Evolutionary conservation across 257 asterid genomes (phyloP), one percentile per base, ranked within the genome.

Genomic region (Rubia yunnanensis): DNA sequence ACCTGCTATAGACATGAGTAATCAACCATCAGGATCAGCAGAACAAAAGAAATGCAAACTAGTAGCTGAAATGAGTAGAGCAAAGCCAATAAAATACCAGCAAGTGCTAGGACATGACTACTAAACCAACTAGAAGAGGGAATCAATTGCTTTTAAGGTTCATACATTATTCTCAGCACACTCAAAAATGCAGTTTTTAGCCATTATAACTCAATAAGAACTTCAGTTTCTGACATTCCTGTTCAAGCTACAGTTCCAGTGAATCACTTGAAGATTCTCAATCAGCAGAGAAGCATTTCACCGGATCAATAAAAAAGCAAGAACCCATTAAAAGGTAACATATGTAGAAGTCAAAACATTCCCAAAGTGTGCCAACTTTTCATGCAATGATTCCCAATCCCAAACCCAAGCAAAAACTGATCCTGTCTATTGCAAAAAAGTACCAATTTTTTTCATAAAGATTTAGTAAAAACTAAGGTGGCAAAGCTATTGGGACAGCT

Each of bases 401-500:
- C 46, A 23, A 34, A 32, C 18, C 18, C 24, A 27, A 41, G 49
- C 27, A 8, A 61, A 41, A 49, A 13, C 34, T 30, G 27, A 18
- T 31, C 68, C 9, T 60, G 57, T 50, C 41, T 36, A 57, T 20
- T 2, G 0, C 32, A 28, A n/a, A 35, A 65, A 55, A 20, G 5
- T 18, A 50, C 57, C 57, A 26, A 63, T 26, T 22, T 48, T 30
- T 50, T 14, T 17, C 20, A 3, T 20, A 54, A 72, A 10, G 36
- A 50, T 72, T 20, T 48, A 44, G 52, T 6, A 59, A 53, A 35
- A 23, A 61, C 54, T 64, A 63, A 59, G 69, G 49, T 49, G 77
- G 70, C 79, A 70, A 70, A 63, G 68, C 54, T 72, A 76, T 5
- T n/a, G 52, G 52, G 20, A 15, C 5, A 49, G 30, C 39, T 10